A percentile compares a stretch with the other conserved stretches of the same genome.
Conservation (phyloP, 192 early-diverging fungal genomes). For the Coemansia sp. region DNA sequence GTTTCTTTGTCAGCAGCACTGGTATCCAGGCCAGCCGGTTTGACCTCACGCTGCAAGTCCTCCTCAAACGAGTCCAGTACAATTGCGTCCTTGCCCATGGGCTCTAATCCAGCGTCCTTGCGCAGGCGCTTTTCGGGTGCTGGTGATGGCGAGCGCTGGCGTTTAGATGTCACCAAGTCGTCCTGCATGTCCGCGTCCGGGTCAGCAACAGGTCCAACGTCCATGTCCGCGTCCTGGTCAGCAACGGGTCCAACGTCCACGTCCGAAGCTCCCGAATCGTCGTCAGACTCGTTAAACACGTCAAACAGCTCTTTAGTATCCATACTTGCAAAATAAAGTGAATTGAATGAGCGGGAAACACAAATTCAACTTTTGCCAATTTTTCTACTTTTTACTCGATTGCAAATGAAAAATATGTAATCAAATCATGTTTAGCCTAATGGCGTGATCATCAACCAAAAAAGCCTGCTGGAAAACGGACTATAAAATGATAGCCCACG, state of each 20-base stretch:
- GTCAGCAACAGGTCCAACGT: too few relatives aligned
- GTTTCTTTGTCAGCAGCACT: conserved; percentile 55
- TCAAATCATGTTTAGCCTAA: too few relatives aligned
- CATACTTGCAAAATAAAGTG: conserved; percentile 13
- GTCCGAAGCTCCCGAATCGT: conserved; percentile 22
- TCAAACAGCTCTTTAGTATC: conserved; percentile 46
- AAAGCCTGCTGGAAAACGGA: too few relatives aligned
- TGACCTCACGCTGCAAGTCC: conserved; percentile 67
- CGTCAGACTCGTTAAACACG: conserved; percentile 46
- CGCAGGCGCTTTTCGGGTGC: conserved; percentile 24
- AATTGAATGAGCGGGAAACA: background rate
- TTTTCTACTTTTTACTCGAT: too few relatives aligned
- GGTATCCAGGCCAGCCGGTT: conserved; percentile 56
- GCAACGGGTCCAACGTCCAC: conserved; percentile 1
- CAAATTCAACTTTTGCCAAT: background rate
- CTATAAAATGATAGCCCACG: background rate
- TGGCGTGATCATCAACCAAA: too few relatives aligned
- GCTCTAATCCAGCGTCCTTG: conserved; percentile 7
- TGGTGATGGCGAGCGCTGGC: background rate
- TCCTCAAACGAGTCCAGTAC: conserved; percentile 68
- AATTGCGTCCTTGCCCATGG: conserved; percentile 46
- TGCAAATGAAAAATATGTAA: background rate
- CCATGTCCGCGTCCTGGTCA: background rate
- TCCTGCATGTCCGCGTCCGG: background rate
- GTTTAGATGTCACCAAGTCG: conserved; percentile 2